Evolutionary conservation across 2,329 filamentous ascomycete genomes (phyloP).

Genomic region (Elsinoe australis): DNA sequence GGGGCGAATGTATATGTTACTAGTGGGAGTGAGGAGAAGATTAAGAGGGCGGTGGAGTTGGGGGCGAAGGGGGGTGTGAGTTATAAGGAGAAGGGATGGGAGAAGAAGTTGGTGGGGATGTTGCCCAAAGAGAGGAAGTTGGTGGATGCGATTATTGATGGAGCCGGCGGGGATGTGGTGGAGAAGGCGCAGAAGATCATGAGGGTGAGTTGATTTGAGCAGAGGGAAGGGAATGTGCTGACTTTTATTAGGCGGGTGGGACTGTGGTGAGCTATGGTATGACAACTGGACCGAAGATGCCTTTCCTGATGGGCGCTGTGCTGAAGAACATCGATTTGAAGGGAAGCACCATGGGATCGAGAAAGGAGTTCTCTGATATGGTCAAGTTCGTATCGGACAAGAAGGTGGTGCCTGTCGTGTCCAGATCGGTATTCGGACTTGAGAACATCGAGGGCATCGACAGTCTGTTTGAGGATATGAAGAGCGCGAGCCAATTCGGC

Average conservation of each 20-base stretch:
- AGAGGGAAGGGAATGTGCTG: no score
- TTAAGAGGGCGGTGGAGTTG: conserved; percentile 60
- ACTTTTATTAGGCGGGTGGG: conserved; percentile 66
- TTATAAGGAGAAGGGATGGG: conserved; percentile 75
- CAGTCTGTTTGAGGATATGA: conserved; percentile 79
- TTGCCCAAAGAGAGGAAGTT: conserved; percentile 60
- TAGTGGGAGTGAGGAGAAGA: conserved; percentile 65
- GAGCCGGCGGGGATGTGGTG: conserved; percentile 81
- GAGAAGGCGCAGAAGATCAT: conserved; percentile 59
- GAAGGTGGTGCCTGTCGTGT: conserved; percentile 69
- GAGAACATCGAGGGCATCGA: conserved; percentile 74
- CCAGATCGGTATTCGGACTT: conserved; percentile 57
- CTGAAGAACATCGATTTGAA: conserved; percentile 80
- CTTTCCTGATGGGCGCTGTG: conserved; percentile 75
- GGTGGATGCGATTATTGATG: conserved; percentile 80
- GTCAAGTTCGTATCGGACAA: conserved; percentile 68
- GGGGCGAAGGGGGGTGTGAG: conserved; percentile 75
- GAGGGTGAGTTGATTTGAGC: conserved; percentile 41
- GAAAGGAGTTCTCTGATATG: conserved; percentile 87
- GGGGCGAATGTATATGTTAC: conserved; percentile 78
- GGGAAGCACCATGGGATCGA: conserved; percentile 85
- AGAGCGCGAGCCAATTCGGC: conserved; percentile 76
- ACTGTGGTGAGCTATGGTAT: conserved; percentile 86
- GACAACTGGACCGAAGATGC: conserved; percentile 78
- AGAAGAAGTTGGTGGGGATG: conserved; percentile 58